Evolutionary conservation across 768 basidiomycete genomes (phyloP), one percentile per base, ranked within the genome.

Genomic region (Podaxis rugospora): DNA sequence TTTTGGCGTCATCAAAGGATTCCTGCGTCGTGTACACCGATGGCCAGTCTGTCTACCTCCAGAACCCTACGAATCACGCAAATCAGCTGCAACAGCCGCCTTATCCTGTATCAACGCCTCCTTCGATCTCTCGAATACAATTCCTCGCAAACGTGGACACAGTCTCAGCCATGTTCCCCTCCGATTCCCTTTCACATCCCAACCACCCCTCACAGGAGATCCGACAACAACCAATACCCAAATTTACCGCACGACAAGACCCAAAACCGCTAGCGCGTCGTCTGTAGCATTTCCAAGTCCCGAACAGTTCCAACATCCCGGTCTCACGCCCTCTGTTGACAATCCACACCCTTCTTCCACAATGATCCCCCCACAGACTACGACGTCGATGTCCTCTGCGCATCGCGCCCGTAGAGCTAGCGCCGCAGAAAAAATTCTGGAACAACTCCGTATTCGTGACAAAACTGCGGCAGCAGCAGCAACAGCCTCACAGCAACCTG

Each of bases 1-100:
- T 63, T 99, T 98, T 68, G 97, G 97, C 4, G 92, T 98, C 23
- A 96, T 99, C 76, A 99, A 99, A 87, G 96, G 95, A 0, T 98
- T 98, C 71, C 79, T 99, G 14, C 88, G 93, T 11, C 81, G 97
- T 44, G 89, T 98, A 0, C 93, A 97, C 69, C 86, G 95, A n/a
- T 98, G 89, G 80, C 97, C 96, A 0, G 76, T 95, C 47, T 82
- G 92, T 53, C 74, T 88, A 62, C 74, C 74, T 10, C 71, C 76
- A 39, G 78, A 82, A 36, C 67, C 70, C 55, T 61, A 69, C 37
- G 46, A 32, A 21, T 55, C 68, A 61, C 59, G 62, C 47, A 53
- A 63, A 61, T 65, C 67, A 58, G 46, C 62, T 57, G 27, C 68
- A 35, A 52, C 62, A 59, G 65, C 62, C 55, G 50, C 61, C 35